phyloP scores from a whole-genome alignment of 2,329 filamentous ascomycete genomes.

The Microsporum audouinii region DNA sequence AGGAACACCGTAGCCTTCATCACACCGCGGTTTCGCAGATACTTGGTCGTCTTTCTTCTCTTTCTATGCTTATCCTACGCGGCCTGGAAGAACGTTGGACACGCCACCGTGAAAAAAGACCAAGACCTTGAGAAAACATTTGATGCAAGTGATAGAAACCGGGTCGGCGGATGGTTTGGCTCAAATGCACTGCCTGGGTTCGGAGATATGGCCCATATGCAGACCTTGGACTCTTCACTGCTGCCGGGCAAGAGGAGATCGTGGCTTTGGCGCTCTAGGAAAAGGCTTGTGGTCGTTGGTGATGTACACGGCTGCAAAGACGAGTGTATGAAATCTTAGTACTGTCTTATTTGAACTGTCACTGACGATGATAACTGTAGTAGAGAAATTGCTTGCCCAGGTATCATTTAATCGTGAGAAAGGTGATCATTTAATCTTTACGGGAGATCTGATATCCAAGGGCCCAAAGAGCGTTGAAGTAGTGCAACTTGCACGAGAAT shows the following conservation, averaged over 20 bases:
- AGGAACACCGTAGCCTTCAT: constrained; percentile 19
- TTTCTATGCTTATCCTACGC: constrained; percentile 24
- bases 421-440: constrained; percentile 62
- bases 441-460: constrained; percentile 73
- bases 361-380: constrained; percentile 18
- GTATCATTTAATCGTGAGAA: constrained; percentile 47
- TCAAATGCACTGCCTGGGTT: constrained; percentile 39
- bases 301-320: constrained; percentile 83
- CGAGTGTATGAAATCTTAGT: constrained; percentile 41
- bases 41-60: constrained; percentile 25
- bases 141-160: constrained; percentile 21
- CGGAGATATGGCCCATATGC: constrained; percentile 40
- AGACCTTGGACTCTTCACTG: constrained; percentile 37
- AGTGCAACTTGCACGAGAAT: constrained; percentile 58
- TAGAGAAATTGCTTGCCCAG: constrained; percentile 52
- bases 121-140: constrained; percentile 22
- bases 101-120: constrained; percentile 25
- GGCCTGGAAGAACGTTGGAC: constrained; percentile 26
- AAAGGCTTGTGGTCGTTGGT: constrained; percentile 67
- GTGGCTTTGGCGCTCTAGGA: constrained; percentile 24
- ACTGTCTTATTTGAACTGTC: neutral
- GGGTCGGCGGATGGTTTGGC: constrained; percentile 34
- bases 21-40: constrained; percentile 33
- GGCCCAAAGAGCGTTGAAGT: constrained; percentile 74
- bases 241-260: constrained; percentile 32